Percentiles rank a stretch among this genome's conserved stretches.
phyloP scores from a whole-genome alignment of 1,139 yeast genomes.

The Debaryomycetaceae sp. region DNA sequence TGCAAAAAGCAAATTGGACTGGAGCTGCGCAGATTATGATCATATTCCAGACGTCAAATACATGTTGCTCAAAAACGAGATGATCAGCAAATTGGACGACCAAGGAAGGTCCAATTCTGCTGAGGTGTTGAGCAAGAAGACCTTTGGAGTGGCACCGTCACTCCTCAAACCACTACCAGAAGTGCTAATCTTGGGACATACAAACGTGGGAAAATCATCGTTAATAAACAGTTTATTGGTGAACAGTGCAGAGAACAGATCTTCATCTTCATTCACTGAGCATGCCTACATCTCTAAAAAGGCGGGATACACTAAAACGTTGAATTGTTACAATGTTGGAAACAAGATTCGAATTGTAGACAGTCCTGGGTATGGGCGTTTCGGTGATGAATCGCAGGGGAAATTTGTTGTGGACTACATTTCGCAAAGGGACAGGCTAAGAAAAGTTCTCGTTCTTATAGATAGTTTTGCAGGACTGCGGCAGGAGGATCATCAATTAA shows the following conservation, averaged over 20 bases:
- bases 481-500: constrained; percentile 51
- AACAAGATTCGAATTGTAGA: constrained; percentile 65
- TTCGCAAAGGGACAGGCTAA: constrained; percentile 46
- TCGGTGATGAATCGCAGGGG: constrained; percentile 65
- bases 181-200: constrained; percentile 69
- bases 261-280: constrained; percentile 25
- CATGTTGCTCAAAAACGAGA: constrained; percentile 22
- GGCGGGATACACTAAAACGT: constrained; percentile 76
- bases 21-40: constrained; percentile 52
- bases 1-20: constrained; percentile 47
- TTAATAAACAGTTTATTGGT: constrained; percentile 55
- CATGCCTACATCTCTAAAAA: constrained; percentile 54
- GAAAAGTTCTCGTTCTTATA: constrained; percentile 58
- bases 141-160: constrained; percentile 4
- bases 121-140: not conserved
- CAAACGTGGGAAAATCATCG: constrained; percentile 84
- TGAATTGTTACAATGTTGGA: constrained; percentile 70
- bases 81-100: constrained; percentile 9
- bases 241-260: constrained; percentile 23
- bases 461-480: constrained; percentile 58
- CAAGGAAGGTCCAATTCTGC: constrained; percentile 4
- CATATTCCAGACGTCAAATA: constrained; percentile 59
- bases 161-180: constrained; percentile 52
- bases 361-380: constrained; percentile 83
- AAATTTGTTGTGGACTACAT: constrained; percentile 62